Percentiles rank a stretch among this genome's conserved stretches.
Evolutionary conservation across 352 stramenopile species (phyloP).

Genomic region (Pythium aphanidermatum): DNA sequence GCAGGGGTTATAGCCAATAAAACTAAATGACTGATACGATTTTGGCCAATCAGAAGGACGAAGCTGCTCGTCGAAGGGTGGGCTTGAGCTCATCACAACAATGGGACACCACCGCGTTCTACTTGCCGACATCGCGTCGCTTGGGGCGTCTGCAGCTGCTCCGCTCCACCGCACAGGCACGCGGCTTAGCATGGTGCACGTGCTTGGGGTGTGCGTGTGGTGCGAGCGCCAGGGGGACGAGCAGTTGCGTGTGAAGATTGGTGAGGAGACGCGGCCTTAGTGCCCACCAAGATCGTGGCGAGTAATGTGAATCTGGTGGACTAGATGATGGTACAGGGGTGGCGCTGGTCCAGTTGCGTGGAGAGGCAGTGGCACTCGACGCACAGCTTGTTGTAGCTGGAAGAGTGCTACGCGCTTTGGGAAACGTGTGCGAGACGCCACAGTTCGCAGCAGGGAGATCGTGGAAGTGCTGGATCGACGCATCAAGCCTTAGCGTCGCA

Average conservation of each 20-base stretch:
- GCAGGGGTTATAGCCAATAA: slow-evolving; percentile 14
- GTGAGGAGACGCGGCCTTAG: too few relatives aligned
- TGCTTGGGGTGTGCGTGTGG: slow-evolving; percentile 14
- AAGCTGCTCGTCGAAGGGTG: neutral
- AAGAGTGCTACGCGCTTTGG: slow-evolving; percentile 7
- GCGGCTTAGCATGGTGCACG: slow-evolving; percentile 8
- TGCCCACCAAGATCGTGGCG: neutral
- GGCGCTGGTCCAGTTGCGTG: slow-evolving; percentile 16
- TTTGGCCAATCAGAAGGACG: slow-evolving; percentile 10
- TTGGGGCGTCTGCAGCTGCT: neutral
- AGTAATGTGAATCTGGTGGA: neutral
- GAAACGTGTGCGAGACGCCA: slow-evolving; percentile 8
- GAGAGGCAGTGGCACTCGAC: slow-evolving; percentile 3
- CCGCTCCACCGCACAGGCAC: neutral
- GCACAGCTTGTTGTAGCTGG: slow-evolving; percentile 1
- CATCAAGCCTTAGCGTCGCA: slow-evolving; percentile 28
- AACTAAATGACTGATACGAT: neutral
- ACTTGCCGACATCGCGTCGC: slow-evolving; percentile 12
- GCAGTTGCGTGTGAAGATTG: slow-evolving; percentile 12
- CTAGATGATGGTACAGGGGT: slow-evolving; percentile 19
- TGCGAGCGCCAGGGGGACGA: slow-evolving; percentile 5
- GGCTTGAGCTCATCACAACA: neutral
- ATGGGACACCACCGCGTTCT: slow-evolving; percentile 16
- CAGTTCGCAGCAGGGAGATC: slow-evolving; percentile 13
- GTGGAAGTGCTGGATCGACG: slow-evolving; percentile 16